These are phyloP conservation scores for Chrysanthemum lavandulifolium DNA, from an alignment of 129 eudicot genomes.

Conservation along the genomic window DNA sequence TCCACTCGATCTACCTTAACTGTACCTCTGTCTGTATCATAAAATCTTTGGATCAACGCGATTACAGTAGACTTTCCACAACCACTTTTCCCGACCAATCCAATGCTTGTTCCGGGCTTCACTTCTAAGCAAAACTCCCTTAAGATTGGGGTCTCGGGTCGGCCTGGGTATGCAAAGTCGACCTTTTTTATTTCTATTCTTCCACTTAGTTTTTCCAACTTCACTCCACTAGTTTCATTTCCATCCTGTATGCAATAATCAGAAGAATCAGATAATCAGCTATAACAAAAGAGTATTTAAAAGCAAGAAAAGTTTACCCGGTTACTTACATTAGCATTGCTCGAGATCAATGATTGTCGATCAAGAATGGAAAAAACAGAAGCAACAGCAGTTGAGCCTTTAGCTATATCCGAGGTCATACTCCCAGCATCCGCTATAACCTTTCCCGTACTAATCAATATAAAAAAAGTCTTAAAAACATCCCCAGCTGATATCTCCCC, in stretches of 20 bases:
- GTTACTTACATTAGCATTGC: slow-evolving; percentile 39
- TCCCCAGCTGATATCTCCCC: slow-evolving; percentile 91
- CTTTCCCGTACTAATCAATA: slow-evolving; percentile 84
- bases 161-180: slow-evolving; percentile 71
- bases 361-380: slow-evolving; percentile 85
- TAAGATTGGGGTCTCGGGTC: slow-evolving; percentile 60
- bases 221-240: slow-evolving; percentile 30
- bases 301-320: not conserved
- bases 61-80: slow-evolving; percentile 94
- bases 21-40: slow-evolving; percentile 67
- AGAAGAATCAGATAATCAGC: not conserved
- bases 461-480: slow-evolving; percentile 88
- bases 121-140: slow-evolving; percentile 69
- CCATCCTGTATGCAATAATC: slow-evolving; percentile 29
- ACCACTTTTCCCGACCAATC: slow-evolving; percentile 93
- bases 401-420: slow-evolving; percentile 94
- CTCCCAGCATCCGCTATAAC: slow-evolving; percentile 98
- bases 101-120: slow-evolving; percentile 76
- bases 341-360: slow-evolving; percentile 58
- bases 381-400: slow-evolving; percentile 82
- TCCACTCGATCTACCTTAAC: slow-evolving; percentile 82
- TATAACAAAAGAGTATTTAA: not conserved
- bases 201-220: slow-evolving; percentile 50
- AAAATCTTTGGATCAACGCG: slow-evolving; percentile 71
- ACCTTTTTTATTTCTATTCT: slow-evolving; percentile 72